phyloP scores from a whole-genome alignment of 208 protist genomes.

The Trichomonas gallinae region DNA sequence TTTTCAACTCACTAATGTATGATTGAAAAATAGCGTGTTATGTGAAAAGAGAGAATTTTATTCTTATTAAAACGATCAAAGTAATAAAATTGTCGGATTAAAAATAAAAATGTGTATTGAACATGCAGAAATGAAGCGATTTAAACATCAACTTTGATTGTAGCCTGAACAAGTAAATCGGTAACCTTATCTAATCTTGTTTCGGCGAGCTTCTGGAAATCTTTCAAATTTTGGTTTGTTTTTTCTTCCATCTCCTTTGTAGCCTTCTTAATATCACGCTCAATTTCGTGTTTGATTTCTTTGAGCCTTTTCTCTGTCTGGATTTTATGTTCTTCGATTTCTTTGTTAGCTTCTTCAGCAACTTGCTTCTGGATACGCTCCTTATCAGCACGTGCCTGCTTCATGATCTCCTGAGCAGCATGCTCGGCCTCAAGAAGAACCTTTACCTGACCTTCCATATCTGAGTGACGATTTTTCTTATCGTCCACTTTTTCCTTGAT shows the following conservation, averaged over 20 bases:
- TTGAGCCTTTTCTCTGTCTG: neutral
- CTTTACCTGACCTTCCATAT: neutral
- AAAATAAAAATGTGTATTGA: neutral
- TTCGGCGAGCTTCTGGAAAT: neutral
- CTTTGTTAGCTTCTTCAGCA: neutral
- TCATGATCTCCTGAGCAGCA: neutral
- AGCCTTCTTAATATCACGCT: neutral
- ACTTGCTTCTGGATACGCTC: neutral
- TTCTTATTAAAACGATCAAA: no score
- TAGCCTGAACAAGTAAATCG: neutral
- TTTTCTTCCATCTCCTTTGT: neutral
- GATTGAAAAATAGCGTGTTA: no score
- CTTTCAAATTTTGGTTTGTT: neutral
- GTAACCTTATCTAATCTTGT: neutral
- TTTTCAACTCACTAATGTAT: no score
- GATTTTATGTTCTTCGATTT: neutral
- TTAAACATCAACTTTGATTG: neutral
- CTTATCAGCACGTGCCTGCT: neutral
- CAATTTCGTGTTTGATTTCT: neutral
- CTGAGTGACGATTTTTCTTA: neutral
- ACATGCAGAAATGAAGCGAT: neutral
- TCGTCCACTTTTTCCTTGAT: neutral
- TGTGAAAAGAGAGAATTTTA: no score
- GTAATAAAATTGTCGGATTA: neutral
- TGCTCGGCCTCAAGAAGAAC: neutral